phyloP scores from a whole-genome alignment of 2,329 filamentous ascomycete species.

The Aspergillus ibericus region DNA sequence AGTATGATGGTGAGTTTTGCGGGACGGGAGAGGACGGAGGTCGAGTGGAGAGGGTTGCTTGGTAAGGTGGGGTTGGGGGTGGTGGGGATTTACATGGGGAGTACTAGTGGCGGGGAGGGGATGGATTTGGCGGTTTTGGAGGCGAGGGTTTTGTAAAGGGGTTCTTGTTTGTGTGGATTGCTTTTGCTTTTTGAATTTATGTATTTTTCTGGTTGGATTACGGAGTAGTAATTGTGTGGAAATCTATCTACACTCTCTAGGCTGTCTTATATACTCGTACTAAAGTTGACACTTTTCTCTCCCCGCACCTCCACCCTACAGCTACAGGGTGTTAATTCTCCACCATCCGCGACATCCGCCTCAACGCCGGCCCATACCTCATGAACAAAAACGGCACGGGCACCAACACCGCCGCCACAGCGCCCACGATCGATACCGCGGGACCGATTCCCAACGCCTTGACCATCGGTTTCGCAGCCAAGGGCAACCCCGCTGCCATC shows the following conservation, averaged over 20 bases:
- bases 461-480: slow-evolving; percentile 45
- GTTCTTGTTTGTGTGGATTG: no score
- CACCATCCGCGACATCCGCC: not conserved
- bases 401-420: not conserved
- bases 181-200: not conserved
- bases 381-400: not conserved
- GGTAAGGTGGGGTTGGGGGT: not conserved
- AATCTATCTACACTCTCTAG: no score
- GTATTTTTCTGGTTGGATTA: not conserved
- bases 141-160: not conserved
- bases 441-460: slow-evolving; percentile 43
- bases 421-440: slow-evolving; percentile 17
- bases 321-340: no score
- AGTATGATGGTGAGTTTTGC: slow-evolving; percentile 20
- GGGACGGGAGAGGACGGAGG: slow-evolving; percentile 14
- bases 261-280: no score
- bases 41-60: slow-evolving; percentile 4
- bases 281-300: no score
- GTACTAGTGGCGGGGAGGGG: not conserved
- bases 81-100: not conserved
- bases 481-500: slow-evolving; percentile 39
- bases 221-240: no score
- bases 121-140: not conserved
- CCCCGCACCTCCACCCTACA: no score
- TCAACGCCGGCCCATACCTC: not conserved